Conservation (phyloP, 139 green algal genomes). For the Marvania coccoides region DNA sequence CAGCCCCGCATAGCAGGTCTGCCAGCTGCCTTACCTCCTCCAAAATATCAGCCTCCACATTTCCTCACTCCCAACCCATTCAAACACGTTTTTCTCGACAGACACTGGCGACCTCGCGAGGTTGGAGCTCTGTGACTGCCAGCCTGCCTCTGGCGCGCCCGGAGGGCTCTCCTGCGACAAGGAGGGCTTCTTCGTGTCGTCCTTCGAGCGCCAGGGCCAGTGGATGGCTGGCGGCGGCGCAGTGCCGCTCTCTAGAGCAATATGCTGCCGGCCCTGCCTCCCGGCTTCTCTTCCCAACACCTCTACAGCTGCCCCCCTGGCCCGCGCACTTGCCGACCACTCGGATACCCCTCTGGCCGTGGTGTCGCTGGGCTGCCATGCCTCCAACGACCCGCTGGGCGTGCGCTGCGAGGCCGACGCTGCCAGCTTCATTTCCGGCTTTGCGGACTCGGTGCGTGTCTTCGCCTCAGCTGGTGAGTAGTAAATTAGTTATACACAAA, state of each 20-base stretch:
- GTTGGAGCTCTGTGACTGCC: conserved; percentile 49
- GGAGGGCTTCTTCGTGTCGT: conserved; percentile 46
- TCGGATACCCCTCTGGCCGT: conserved; percentile 46
- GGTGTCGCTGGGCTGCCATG: conserved; percentile 58
- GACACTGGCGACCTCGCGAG: not conserved
- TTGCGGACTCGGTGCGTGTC: conserved; percentile 29
- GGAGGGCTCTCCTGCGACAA: conserved; percentile 46
- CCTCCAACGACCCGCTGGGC: conserved; percentile 26
- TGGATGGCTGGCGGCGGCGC: conserved; percentile 50
- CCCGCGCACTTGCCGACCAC: no score
- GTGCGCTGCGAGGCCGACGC: conserved; percentile 37
- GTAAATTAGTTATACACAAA: no score
- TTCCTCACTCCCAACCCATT: no score
- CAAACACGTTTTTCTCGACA: no score
- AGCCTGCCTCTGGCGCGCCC: conserved; percentile 31
- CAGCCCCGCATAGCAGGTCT: no score
- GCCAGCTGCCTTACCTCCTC: no score
- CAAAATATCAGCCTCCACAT: no score
- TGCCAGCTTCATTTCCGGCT: conserved; percentile 21
- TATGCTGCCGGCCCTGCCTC: conserved; percentile 70
- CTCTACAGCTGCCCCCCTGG: no score
- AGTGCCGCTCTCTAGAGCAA: conserved; percentile 60
- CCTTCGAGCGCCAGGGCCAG: conserved; percentile 42
- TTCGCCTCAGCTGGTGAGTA: conserved; percentile 1
- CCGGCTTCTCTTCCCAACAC: conserved; percentile 31